phyloP scores from a whole-genome alignment of 2,329 filamentous ascomycete genomes.

The Proliferodiscus dingleyae region DNA sequence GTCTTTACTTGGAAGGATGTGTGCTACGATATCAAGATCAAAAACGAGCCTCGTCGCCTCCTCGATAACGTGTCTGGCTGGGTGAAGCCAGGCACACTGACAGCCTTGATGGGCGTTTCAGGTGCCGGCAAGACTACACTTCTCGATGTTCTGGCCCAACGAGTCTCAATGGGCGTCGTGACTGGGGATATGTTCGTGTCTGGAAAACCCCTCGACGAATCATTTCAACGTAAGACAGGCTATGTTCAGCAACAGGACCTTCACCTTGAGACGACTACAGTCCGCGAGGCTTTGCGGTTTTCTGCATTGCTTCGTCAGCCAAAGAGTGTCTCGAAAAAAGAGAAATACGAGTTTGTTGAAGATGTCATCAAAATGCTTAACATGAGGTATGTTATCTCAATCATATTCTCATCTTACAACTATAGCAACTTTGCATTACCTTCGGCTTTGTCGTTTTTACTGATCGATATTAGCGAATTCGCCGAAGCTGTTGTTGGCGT shows the following conservation, averaged over 20 bases:
- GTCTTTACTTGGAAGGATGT: constrained; percentile 49
- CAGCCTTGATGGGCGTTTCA: constrained; percentile 66
- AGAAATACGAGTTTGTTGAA: constrained; percentile 84
- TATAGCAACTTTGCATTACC: no score
- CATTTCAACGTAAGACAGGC: constrained; percentile 87
- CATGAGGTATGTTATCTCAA: no score
- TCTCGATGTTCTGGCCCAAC: constrained; percentile 71
- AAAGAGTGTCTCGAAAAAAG: constrained; percentile 59
- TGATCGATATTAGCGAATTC: no score
- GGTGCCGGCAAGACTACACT: constrained; percentile 85
- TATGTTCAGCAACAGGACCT: constrained; percentile 92
- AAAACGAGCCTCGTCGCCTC: constrained; percentile 68
- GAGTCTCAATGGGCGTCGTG: constrained; percentile 85
- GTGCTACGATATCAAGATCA: constrained; percentile 66
- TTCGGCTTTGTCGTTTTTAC: no score
- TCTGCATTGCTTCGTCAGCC: constrained; percentile 85
- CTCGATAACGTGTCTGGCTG: constrained; percentile 85
- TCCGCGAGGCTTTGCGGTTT: constrained; percentile 83
- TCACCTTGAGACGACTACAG: constrained; percentile 76
- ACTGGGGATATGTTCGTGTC: constrained; percentile 72
- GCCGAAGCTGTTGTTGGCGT: constrained; percentile 89
- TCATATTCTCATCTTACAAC: no score
- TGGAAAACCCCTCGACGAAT: constrained; percentile 61
- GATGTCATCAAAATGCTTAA: constrained; percentile 87
- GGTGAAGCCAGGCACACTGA: constrained; percentile 89